Evolutionary conservation across 176 grass and related monocot species (phyloP).

Genomic region (Aegilops speltoides): DNA sequence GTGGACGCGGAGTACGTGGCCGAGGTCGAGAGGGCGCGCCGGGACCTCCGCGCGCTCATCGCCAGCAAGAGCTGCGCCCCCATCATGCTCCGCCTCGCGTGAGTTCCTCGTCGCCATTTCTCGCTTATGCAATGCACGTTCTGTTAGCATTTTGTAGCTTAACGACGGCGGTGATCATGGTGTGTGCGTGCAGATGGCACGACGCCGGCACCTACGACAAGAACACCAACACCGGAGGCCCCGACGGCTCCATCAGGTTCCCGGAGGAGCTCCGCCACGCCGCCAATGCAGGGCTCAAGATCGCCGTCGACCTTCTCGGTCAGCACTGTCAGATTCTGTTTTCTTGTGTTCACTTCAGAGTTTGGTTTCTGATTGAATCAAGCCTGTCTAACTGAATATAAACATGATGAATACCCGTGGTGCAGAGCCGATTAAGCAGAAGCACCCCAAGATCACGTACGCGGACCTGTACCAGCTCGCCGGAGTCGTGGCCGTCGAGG

Average conservation of each 20-base stretch:
- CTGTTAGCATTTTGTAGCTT: neutral
- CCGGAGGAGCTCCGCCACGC: constrained; percentile 49
- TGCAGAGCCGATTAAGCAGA: constrained; percentile 66
- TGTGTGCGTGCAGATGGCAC: constrained; percentile 48
- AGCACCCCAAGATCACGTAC: constrained; percentile 63
- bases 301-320: constrained; percentile 74
- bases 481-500: constrained; percentile 69
- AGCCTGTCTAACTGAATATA: neutral
- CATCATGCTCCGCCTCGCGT: constrained; percentile 74
- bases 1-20: constrained; percentile 51
- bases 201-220: constrained; percentile 73
- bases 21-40: constrained; percentile 45
- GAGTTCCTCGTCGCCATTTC: neutral
- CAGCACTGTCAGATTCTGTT: neutral
- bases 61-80: constrained; percentile 52
- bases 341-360: neutral
- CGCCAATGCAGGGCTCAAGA: constrained; percentile 57
- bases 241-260: constrained; percentile 59
- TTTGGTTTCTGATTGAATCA: neutral
- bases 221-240: constrained; percentile 54
- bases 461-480: constrained; percentile 84
- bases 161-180: neutral
- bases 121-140: neutral
- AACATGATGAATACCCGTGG: neutral
- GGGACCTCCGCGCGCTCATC: constrained; percentile 65